Base-by-base conservation (phyloP, 208 protist species). In the Crithidia expoeki region DNA sequence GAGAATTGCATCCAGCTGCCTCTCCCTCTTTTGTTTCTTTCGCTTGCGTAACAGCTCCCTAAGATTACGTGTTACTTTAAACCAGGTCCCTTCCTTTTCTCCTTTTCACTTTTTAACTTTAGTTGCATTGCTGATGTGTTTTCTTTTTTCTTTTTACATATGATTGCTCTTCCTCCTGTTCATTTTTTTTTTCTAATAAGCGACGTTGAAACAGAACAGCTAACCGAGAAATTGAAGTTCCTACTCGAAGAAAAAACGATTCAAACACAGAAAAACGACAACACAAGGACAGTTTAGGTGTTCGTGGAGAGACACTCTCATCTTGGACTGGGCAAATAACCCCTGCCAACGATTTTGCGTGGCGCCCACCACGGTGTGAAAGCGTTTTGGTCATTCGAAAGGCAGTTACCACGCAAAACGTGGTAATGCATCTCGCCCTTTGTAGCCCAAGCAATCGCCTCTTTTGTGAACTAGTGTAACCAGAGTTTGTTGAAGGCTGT, bases 91-190 rank as follows among this genome's bases (percentile, higher is more conserved):
- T 38, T 53, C 16, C 28, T 32, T 23, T 51, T 36, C 30, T 27
- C 23, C 61, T 51, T 38, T 36, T 42, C 30, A 64, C 44, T 38
- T 36, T 25, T 21, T 44, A 38, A 61, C 36, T 7, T 27, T 64
- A 58, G 19, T 14, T 42, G 17, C 34, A 27, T 68, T 34, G 34
- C 53, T 40, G 38, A 19, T 71, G 38, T 19, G n/a, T 38, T 55
- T 61, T 44, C 19, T 19, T 53, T 74, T 61, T 62, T 61, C 47
- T 52, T 38, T 67, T 61, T 60, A 52, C 46, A 16, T 42, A 55
- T 46, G 17, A 32, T 34, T 57, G 34, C 59, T 38, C 51, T 42
- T 57, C 25, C 50, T 33, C 47, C 3, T 53, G 4, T 53, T 46
- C n/a, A 52, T 38, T 16, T 44, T 64, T 61, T 52, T 11, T 34